These are phyloP conservation scores for Teunomyces tritomae DNA, from an alignment of 805 yeast species.

Conservation along the genomic window DNA sequence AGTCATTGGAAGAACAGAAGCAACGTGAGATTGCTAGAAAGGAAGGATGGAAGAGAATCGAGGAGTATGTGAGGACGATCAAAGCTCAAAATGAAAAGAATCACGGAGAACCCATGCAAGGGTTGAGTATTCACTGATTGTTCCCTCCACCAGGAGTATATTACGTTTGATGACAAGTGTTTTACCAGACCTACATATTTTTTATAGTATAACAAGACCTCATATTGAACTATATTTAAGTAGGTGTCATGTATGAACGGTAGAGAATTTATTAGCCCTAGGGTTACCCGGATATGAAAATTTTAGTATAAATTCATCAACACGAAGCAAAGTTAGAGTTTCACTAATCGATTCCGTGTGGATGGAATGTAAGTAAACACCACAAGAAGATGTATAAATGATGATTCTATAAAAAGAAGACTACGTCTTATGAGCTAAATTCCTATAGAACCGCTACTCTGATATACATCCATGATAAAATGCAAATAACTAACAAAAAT, in stretches of 20 bases:
- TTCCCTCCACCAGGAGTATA: neutral
- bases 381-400: constrained; percentile 6
- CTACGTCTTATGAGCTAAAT: constrained; percentile 8
- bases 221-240: neutral
- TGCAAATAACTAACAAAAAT: neutral
- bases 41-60: constrained; percentile 70
- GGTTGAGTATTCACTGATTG: constrained; percentile 1
- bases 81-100: constrained; percentile 10
- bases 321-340: neutral
- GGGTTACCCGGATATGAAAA: constrained; percentile 6
- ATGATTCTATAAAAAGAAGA: constrained; percentile 15
- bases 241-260: too few species aligned
- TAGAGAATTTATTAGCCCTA: too few species aligned
- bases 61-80: constrained; percentile 48
- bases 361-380: neutral
- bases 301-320: neutral
- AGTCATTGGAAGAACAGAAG: constrained; percentile 70
- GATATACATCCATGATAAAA: constrained; percentile 4
- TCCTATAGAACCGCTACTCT: constrained; percentile 21
- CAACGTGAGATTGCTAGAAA: constrained; percentile 59
- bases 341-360: neutral
- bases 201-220: neutral
- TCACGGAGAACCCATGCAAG: constrained; percentile 3
- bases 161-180: neutral
- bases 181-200: constrained; percentile 1